A percentile compares a stretch with the other conserved stretches of the same genome.
Evolutionary conservation across 1,284 basidiomycete genomes (phyloP).

Genomic region (Ustilago nuda): DNA sequence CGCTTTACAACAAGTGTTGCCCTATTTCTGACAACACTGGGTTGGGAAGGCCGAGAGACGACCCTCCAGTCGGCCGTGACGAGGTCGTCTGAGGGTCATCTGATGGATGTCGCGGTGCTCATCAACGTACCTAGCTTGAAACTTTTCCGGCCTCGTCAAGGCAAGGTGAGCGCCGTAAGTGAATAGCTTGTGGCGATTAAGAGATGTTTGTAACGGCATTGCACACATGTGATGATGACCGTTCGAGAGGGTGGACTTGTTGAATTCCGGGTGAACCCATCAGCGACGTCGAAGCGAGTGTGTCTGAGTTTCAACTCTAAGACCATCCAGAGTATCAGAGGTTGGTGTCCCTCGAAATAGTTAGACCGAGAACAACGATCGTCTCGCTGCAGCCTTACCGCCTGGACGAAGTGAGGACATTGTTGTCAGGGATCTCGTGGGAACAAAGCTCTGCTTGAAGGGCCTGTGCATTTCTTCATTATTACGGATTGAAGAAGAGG

Average conservation of each 20-base stretch:
- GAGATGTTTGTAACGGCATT: neutral
- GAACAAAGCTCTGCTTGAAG: constrained; percentile 1
- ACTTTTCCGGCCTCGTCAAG: constrained; percentile 16
- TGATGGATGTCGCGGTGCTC: constrained; percentile 1
- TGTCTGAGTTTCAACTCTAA: neutral
- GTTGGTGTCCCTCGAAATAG: neutral
- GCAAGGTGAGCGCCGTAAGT: neutral
- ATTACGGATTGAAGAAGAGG: neutral
- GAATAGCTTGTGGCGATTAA: neutral
- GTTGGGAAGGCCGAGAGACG: too few species aligned
- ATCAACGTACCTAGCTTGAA: constrained; percentile 7
- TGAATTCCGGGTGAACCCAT: neutral
- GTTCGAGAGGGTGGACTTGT: neutral
- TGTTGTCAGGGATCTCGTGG: constrained; percentile 17
- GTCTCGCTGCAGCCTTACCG: neutral
- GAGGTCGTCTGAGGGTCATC: neutral
- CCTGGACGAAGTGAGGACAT: neutral
- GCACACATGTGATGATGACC: constrained; percentile 9
- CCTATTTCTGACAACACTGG: neutral
- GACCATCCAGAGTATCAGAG: neutral
- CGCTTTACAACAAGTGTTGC: neutral
- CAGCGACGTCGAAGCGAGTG: neutral
- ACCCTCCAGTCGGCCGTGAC: neutral
- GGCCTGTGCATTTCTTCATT: neutral
- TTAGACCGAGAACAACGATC: neutral